Conservation (phyloP, 2,329 filamentous ascomycete genomes). For the Trichophyton verrucosum region DNA sequence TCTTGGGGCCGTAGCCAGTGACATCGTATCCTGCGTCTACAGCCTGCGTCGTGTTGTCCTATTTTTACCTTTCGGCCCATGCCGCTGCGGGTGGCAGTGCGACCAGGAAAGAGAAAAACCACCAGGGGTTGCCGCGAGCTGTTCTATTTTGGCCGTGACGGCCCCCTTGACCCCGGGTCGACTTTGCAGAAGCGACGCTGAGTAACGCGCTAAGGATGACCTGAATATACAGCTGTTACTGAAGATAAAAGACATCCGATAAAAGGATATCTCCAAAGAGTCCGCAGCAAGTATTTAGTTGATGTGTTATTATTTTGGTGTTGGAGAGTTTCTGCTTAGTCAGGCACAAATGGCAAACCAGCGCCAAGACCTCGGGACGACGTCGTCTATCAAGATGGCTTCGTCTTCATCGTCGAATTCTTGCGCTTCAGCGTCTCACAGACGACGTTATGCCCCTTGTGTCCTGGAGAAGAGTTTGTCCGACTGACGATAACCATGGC, state of each 20-base stretch:
- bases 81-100: slow-evolving; percentile 3
- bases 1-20: not conserved
- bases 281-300: too few relatives aligned
- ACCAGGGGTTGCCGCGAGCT: not conserved
- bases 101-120: not conserved
- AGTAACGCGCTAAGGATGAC: not conserved
- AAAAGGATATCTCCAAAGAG: too few relatives aligned
- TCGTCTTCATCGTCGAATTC: not conserved
- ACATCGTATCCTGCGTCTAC: not conserved
- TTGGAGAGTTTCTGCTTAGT: not conserved
- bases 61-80: slow-evolving; percentile 4
- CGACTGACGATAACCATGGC: not conserved
- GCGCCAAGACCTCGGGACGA: not conserved
- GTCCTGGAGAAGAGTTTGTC: not conserved
- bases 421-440: not conserved
- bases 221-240: too few relatives aligned
- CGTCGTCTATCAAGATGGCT: not conserved
- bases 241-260: too few relatives aligned
- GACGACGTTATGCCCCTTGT: not conserved
- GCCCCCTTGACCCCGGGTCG: not conserved
- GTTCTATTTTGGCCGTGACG: slow-evolving; percentile 1
- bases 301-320: too few relatives aligned
- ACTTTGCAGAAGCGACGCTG: not conserved
- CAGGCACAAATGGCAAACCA: not conserved
- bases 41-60: not conserved